phyloP scores from a whole-genome alignment of 108 stramenopile genomes.

The Cyclostephanos tholiformis region DNA sequence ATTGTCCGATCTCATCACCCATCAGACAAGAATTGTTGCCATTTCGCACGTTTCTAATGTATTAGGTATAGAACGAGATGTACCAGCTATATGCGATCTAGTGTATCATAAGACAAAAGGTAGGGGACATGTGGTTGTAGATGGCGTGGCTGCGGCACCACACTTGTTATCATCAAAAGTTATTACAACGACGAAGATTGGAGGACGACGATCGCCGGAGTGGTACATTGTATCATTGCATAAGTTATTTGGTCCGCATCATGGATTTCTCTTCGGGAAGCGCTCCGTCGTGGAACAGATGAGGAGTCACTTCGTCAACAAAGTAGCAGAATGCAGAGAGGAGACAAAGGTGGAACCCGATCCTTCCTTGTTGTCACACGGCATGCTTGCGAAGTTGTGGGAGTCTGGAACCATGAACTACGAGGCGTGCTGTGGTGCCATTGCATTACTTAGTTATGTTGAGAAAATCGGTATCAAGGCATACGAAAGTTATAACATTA shows the following conservation, averaged over 20 bases:
- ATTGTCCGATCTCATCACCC: slow-evolving; percentile 53
- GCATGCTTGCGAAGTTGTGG: slow-evolving; percentile 29
- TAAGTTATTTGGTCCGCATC: slow-evolving; percentile 84
- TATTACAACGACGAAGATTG: slow-evolving; percentile 14
- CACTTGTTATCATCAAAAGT: slow-evolving; percentile 54
- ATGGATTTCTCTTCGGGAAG: slow-evolving; percentile 63
- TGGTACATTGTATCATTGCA: slow-evolving; percentile 82
- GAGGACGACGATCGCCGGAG: slow-evolving; percentile 43
- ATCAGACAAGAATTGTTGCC: slow-evolving; percentile 64
- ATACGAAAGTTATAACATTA: not conserved
- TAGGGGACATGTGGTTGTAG: slow-evolving; percentile 70
- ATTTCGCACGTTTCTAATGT: slow-evolving; percentile 84
- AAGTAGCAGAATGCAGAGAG: not conserved
- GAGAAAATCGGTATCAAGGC: slow-evolving; percentile 15
- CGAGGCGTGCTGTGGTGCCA: slow-evolving; percentile 78
- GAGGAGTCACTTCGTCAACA: not conserved
- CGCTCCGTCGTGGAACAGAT: slow-evolving; percentile 17
- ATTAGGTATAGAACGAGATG: slow-evolving; percentile 69
- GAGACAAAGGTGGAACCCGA: not conserved
- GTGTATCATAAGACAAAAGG: slow-evolving; percentile 45
- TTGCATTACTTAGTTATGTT: slow-evolving; percentile 65
- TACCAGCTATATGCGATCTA: slow-evolving; percentile 35
- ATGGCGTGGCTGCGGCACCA: slow-evolving; percentile 86
- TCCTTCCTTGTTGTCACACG: not conserved
- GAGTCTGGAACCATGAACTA: slow-evolving; percentile 80